Percentiles rank a stretch among this genome's conserved stretches.
These are phyloP conservation scores for Warburgia ugandensis DNA, from an alignment of 164 flowering plant species.

Conservation along the genomic window DNA sequence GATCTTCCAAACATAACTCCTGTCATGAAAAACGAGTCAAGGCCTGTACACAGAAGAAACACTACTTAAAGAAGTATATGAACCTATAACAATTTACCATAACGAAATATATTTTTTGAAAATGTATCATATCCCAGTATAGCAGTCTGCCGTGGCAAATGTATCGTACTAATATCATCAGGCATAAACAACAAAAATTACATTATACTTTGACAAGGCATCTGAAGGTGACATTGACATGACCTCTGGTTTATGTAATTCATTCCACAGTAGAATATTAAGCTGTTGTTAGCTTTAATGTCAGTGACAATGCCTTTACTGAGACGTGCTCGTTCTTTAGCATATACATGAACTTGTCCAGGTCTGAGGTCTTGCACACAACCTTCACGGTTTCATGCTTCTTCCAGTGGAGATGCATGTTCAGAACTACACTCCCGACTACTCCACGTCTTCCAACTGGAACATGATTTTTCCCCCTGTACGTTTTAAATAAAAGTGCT, in stretches of 20 bases:
- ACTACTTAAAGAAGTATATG: no score
- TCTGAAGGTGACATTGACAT: conserved; percentile 92
- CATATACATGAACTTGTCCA: conserved; percentile 77
- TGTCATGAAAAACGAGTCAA: no score
- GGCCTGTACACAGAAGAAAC: no score
- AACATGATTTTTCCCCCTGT: conserved; percentile 86
- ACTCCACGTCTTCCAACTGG: conserved; percentile 90
- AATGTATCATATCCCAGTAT: no score
- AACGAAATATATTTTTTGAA: no score
- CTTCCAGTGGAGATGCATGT: conserved; percentile 98
- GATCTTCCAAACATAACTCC: no score
- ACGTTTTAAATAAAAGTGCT: conserved; percentile 76
- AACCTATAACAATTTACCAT: no score
- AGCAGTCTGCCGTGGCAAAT: no score
- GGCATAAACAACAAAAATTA: conserved; percentile 21
- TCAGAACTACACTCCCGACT: conserved; percentile 94
- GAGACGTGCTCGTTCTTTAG: conserved; percentile 71
- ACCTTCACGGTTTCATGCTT: conserved; percentile 91
- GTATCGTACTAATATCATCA: no score
- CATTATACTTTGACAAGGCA: conserved; percentile 80
- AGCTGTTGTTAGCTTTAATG: conserved; percentile 59
- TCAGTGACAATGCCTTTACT: conserved; percentile 83
- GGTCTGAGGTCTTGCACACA: conserved; percentile 71
- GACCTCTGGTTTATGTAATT: conserved; percentile 75
- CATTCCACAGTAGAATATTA: conserved; percentile 83